Evolutionary conservation across 345 rosid species (phyloP).

Genomic region (Toxicodendron radicans): DNA sequence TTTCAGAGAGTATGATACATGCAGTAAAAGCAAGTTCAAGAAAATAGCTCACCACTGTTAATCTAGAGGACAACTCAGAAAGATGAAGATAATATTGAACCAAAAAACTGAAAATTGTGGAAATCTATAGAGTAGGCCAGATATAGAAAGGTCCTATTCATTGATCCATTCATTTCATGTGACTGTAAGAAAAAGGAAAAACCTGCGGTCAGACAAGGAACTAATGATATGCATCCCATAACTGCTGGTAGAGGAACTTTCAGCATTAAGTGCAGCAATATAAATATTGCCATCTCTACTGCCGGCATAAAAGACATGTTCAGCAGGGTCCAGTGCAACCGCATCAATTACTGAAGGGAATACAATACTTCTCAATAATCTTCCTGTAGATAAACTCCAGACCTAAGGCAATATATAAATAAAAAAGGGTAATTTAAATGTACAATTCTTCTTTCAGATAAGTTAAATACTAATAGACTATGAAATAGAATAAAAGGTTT

Average conservation of each 20-base stretch:
- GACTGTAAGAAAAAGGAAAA: slow-evolving; percentile 14
- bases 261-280: slow-evolving; percentile 62
- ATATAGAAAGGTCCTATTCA: not conserved
- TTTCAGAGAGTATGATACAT: not conserved
- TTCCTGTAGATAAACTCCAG: slow-evolving; percentile 79
- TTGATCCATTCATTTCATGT: not conserved
- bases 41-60: too few relatives aligned
- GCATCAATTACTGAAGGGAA: slow-evolving; percentile 80
- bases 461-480: not conserved
- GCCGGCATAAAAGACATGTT: slow-evolving; percentile 85
- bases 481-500: not conserved
- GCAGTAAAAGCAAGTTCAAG: not conserved
- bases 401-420: slow-evolving; percentile 42
- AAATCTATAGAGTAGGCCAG: not conserved
- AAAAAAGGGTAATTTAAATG: not conserved
- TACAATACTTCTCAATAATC: slow-evolving; percentile 53
- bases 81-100: not conserved
- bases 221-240: slow-evolving; percentile 62
- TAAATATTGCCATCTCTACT: slow-evolving; percentile 75
- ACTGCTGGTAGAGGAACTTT: slow-evolving; percentile 38
- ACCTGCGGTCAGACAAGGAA: slow-evolving; percentile 72
- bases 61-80: not conserved
- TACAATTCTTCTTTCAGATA: not conserved
- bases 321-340: slow-evolving; percentile 77
- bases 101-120: not conserved